Conservation (phyloP, 1,139 yeast genomes). For the Sugiyamaella novakii region DNA sequence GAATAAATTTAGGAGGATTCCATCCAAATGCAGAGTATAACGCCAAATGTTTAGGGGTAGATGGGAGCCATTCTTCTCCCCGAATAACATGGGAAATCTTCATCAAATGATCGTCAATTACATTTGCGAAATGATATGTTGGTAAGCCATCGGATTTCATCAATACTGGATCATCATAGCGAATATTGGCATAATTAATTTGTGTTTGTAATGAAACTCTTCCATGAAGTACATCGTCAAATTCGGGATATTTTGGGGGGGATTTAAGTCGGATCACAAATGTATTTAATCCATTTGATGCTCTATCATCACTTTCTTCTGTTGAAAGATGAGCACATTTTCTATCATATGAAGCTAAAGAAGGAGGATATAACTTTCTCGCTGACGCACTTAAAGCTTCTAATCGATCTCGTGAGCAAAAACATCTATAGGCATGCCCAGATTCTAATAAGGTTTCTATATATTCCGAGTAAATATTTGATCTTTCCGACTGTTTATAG, state of each 20-base stretch:
- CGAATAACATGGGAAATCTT: conserved; percentile 88
- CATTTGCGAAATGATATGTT: conserved; percentile 95
- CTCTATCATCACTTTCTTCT: conserved; percentile 47
- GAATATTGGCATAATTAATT: conserved; percentile 61
- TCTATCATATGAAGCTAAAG: conserved; percentile 89
- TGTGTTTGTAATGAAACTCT: conserved; percentile 76
- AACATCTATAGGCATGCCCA: conserved; percentile 84
- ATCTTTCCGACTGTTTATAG: conserved; percentile 81
- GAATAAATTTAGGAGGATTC: conserved; percentile 80
- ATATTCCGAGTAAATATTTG: conserved; percentile 61
- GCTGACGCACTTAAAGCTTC: conserved; percentile 71
- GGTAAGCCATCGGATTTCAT: conserved; percentile 92
- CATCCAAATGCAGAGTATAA: conserved; percentile 85
- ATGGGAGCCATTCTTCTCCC: conserved; percentile 97
- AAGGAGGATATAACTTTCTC: conserved; percentile 74
- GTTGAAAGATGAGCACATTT: conserved; percentile 56
- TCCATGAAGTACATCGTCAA: conserved; percentile 79
- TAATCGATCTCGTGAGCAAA: conserved; percentile 81
- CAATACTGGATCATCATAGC: conserved; percentile 88
- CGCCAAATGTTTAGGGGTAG: conserved; percentile 93
- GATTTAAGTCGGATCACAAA: conserved; percentile 51
- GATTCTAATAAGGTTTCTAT: conserved; percentile 56
- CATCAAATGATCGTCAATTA: conserved; percentile 93
- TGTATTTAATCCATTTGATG: conserved; percentile 39
- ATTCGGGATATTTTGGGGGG: conserved; percentile 67